Evolutionary conservation across 768 basidiomycete species (phyloP), one percentile per base, ranked within the genome.

Genomic region (Hortiboletus campestris): DNA sequence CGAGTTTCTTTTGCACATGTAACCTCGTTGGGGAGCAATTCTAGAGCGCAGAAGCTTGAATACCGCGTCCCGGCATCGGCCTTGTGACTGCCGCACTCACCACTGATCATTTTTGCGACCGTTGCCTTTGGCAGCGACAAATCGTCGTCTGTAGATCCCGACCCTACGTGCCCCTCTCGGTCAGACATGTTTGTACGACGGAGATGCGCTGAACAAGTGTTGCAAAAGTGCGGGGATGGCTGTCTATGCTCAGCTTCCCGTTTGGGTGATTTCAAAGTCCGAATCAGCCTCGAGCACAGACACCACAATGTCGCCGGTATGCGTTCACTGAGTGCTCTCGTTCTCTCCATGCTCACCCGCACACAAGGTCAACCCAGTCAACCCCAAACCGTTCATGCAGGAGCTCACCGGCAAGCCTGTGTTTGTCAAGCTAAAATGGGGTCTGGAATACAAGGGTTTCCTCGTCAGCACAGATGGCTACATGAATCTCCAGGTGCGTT

Each of bases 311-410:
- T 53, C 63, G 28, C 51, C 60, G 64, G 63, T 64, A 49, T 25
- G 50, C 11, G 40, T n/a, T 13, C 22, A n/a, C 17, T 34, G 25
- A 35, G 14, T 46, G 2, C 9, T 2, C 20, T 36, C 34, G 11
- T 14, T 39, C 44, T 49, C 41, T 52, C 48, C 54, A 38, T 41
- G 51, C 46, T 66, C 43, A 61, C 50, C 38, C 16, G 5, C n/a
- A 36, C 62, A 22, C 35, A 16, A 90, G 88, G 87, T 91, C 68
- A 85, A 86, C 66, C 95, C 95, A 62, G 93, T 98, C 67, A 99
- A 99, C 76, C 97, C 97, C 20, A 98, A 98, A 77, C 97, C 97
- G 7, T 98, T 98, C 78, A 82, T 99, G 67, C 94, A 98, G 77
- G 95, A 97, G 72, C 86, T 98, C 63, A 98, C 97, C 28, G 97